Base-by-base conservation (phyloP, 1,284 basidiomycete species). In the Ganoderma lingzhi region DNA sequence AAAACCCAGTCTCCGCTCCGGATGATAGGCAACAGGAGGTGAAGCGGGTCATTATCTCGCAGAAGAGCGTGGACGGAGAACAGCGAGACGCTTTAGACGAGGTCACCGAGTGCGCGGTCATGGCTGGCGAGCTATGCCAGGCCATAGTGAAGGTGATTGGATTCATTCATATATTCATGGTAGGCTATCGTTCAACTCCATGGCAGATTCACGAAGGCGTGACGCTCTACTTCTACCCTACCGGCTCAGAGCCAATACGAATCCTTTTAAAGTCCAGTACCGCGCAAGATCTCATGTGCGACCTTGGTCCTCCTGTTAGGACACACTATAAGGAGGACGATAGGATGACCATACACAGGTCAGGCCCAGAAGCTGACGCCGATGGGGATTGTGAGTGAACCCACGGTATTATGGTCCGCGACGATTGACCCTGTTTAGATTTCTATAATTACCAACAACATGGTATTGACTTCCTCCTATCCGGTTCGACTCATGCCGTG, bases 391-490 rank as follows among this genome's bases (percentile, higher is more conserved):
- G 80, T 81, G 67, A 55, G 75, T 30, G 48, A 23, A 28, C 42
- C 35, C 14, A 14, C 19, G 1, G 1, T 19, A 14, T 12, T 8
- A 3, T 39, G 4, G 2, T 4, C 2, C 9, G 28, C 2, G 60
- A 28, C 3, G 23, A 44, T 55, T 61, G 32, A 65, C 6, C n/a
- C 35, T n/a, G 14, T 59, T 6, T 70, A 93, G 93, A 95, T 80
- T 97, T 96, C 80, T 96, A 95, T 82, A 96, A 96, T 77, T 97
- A 96, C 78, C 95, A 96, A 74, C 92, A 95, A 75, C 89, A 94
- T 76, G 95, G 95, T 1, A 80, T 97, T 14, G 95, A 97, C 77
- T 93, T 96, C 73, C 84, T 96, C 30, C 84, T 96, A 44, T 92
- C 90, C 2, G 91, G 92, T 23, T 82, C 84, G 19, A 88, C 86